These are phyloP conservation scores for Solanum sitiens DNA, from an alignment of 257 asterid genomes.

Conservation along the genomic window DNA sequence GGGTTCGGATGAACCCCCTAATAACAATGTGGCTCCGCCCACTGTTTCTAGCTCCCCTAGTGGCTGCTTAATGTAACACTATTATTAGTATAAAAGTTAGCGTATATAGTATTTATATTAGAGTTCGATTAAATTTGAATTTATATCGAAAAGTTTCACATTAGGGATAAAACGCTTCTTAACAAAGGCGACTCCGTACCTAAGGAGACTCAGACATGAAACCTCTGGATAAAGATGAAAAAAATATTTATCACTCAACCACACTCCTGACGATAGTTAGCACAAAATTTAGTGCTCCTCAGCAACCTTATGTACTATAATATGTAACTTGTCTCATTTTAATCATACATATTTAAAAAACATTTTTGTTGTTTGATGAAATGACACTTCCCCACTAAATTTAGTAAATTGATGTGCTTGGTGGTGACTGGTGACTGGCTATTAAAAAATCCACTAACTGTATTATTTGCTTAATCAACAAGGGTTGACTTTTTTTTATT, in stretches of 20 bases:
- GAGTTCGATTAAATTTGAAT: too few species aligned
- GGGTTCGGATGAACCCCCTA: too few species aligned
- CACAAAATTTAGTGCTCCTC: neutral
- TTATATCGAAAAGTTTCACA: accelerated
- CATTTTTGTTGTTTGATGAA: neutral
- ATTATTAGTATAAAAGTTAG: neutral
- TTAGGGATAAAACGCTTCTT: too few species aligned
- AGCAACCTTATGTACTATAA: neutral
- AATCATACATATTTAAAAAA: neutral
- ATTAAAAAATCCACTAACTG: neutral
- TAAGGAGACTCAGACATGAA: too few species aligned
- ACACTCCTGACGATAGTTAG: neutral
- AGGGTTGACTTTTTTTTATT: neutral
- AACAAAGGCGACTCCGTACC: too few species aligned
- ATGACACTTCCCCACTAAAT: neutral
- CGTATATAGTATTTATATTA: too few species aligned
- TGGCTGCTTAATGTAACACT: neutral
- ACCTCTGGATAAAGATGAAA: too few species aligned
- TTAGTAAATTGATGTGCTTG: neutral
- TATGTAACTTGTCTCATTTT: neutral
- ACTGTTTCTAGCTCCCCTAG: neutral
- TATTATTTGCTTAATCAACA: neutral
- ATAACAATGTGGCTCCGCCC: too few species aligned
- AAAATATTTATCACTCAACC: too few species aligned
- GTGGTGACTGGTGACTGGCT: neutral